phyloP scores from a whole-genome alignment of 2,329 filamentous ascomycete genomes.

The Claviceps arundinis region DNA sequence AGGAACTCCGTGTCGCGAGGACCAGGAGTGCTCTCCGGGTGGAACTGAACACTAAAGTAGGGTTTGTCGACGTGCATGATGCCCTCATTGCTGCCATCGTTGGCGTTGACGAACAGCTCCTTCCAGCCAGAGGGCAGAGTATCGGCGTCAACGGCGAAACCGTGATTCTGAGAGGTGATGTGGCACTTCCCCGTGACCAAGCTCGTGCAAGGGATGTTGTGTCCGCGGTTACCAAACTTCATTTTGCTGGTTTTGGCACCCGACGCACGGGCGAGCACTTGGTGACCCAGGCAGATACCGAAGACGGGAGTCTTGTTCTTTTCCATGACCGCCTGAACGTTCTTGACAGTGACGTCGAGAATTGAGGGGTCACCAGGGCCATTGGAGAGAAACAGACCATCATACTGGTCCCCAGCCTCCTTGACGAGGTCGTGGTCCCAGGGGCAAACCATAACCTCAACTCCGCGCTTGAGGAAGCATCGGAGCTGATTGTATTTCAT shows the following conservation, averaged over 20 bases:
- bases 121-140: slow-evolving; percentile 70
- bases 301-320: slow-evolving; percentile 80
- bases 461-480: slow-evolving; percentile 79
- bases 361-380: slow-evolving; percentile 90
- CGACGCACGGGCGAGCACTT: slow-evolving; percentile 79
- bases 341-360: slow-evolving; percentile 64
- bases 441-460: slow-evolving; percentile 87
- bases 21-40: slow-evolving; percentile 91
- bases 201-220: slow-evolving; percentile 97
- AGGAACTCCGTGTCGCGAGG: slow-evolving; percentile 92
- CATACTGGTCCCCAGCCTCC: slow-evolving; percentile 70
- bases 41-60: slow-evolving; percentile 99
- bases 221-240: slow-evolving; percentile 97
- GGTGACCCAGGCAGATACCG: slow-evolving; percentile 92
- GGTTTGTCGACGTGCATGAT: slow-evolving; percentile 77
- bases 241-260: slow-evolving; percentile 90
- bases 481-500: slow-evolving; percentile 97
- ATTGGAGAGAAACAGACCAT: slow-evolving; percentile 96
- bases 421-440: slow-evolving; percentile 88
- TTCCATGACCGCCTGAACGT: slow-evolving; percentile 63
- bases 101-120: slow-evolving; percentile 95
- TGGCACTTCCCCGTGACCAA: slow-evolving; percentile 93
- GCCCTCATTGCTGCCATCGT: slow-evolving; percentile 95
- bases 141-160: slow-evolving; percentile 76
- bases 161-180: slow-evolving; percentile 98